A percentile compares a stretch with the other conserved stretches of the same genome.
phyloP scores from a whole-genome alignment of 208 protist species.

The Crithidia brevicula region DNA sequence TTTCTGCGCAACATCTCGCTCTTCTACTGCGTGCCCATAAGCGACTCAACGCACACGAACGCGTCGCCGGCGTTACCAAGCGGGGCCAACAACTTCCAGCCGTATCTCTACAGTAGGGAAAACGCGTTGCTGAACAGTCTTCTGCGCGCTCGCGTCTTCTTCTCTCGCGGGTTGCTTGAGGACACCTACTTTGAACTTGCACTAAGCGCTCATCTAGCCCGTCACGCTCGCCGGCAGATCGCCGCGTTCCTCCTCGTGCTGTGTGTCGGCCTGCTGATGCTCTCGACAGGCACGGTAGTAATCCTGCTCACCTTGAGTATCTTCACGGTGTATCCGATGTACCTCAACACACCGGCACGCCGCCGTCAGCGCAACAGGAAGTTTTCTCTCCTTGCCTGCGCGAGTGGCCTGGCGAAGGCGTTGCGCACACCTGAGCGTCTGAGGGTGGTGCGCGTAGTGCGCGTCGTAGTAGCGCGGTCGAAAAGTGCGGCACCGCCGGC shows the following conservation, averaged over 20 bases:
- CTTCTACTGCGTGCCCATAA: slow-evolving; percentile 58
- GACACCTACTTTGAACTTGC: slow-evolving; percentile 85
- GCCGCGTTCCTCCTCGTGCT: slow-evolving; percentile 25
- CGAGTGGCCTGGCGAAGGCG: neutral
- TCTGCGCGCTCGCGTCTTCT: slow-evolving; percentile 76
- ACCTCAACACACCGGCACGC: slow-evolving; percentile 39
- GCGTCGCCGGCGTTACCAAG: slow-evolving; percentile 30
- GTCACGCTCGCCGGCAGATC: slow-evolving; percentile 36
- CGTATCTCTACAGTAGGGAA: slow-evolving; percentile 73
- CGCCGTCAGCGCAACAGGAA: slow-evolving; percentile 35
- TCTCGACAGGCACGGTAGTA: slow-evolving; percentile 58
- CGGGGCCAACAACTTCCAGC: slow-evolving; percentile 32
- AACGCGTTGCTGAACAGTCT: slow-evolving; percentile 79
- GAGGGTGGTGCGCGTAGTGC: slow-evolving; percentile 31
- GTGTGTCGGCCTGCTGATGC: slow-evolving; percentile 30
- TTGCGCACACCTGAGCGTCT: slow-evolving; percentile 25
- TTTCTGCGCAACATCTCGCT: slow-evolving; percentile 52
- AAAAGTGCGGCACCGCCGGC: slow-evolving; percentile 1
- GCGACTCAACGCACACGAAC: slow-evolving; percentile 16
- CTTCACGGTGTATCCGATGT: slow-evolving; percentile 60
- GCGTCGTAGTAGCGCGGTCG: slow-evolving; percentile 21
- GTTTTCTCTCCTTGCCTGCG: neutral
- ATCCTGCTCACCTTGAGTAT: slow-evolving; percentile 38
- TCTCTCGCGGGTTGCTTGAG: slow-evolving; percentile 71
- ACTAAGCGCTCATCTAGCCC: slow-evolving; percentile 55